Base-by-base conservation (phyloP, 1,139 yeast species). In the Meyerozyma guilliermondii region DNA sequence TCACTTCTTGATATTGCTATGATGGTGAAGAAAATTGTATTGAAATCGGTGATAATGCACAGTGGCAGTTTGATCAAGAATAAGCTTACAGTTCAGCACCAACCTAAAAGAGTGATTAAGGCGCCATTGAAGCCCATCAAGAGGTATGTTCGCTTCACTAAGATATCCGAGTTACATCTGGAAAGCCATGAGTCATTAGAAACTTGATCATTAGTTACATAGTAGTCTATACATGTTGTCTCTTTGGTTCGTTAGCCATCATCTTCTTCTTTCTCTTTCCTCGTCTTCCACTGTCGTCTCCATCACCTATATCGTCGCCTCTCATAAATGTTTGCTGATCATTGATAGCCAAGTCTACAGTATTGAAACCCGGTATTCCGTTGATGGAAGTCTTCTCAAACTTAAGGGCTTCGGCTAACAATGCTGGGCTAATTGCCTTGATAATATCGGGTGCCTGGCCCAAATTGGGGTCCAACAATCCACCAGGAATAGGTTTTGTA, bases 301-400 rank as follows among this genome's bases (percentile, higher is more conserved):
- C 60, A 24, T 67, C 73, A 8, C 62, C 58, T 49, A 63, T 60
- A 44, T 71, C 77, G 40, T 71, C 77, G 7, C 74, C 66, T 47
- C 76, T 58, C 66, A 67, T 68, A 40, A 69, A 54, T 24, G 68
- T 63, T 42, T 67, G 72, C 50, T 71, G 71, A 47, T 77, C 83
- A 46, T 76, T 76, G 41, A 83, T 77, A 4, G 86, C 95, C 54
- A 87, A 70, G 49, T 82, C 79, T 1, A 80, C 69, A 6, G 83
- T 69, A 52, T 85, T 87, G 58, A 87, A 86, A 0, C 94, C 95
- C 0, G 92, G 89, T 20, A 87, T 77, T 1, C 95, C 95, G 41
- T 79, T 72, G 10, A 78, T 75, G 0, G 87, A 79, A 1, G 91
- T 81, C 51, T 76, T 80, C 43, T 83, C 88, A 50, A 87, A 80